Percentiles rank a stretch among this genome's conserved stretches.
These are phyloP conservation scores for Nothomitra cinnamomea DNA, from an alignment of 2,329 filamentous ascomycete genomes.

Conservation along the genomic window DNA sequence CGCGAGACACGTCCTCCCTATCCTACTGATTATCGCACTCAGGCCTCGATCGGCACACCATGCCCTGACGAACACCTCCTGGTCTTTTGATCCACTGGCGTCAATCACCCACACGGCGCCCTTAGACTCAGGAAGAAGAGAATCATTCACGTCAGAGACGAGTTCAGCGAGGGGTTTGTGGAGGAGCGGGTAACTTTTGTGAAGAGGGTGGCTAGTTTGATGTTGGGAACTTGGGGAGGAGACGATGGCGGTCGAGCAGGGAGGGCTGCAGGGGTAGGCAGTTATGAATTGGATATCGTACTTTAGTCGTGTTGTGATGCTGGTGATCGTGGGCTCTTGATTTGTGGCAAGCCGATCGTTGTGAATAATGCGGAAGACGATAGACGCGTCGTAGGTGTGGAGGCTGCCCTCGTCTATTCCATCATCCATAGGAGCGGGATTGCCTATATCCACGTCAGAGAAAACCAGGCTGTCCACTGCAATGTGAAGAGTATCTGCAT, in stretches of 20 bases:
- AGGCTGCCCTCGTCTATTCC: background rate
- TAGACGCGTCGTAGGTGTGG: too few species aligned
- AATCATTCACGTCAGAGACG: slow-evolving; percentile 30
- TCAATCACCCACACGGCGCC: slow-evolving; percentile 17
- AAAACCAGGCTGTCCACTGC: slow-evolving; percentile 8
- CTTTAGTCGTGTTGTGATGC: background rate
- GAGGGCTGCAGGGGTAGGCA: background rate
- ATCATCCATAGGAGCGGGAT: slow-evolving; percentile 25
- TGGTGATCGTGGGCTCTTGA: background rate
- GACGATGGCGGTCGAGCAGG: background rate
- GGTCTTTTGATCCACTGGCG: slow-evolving; percentile 41
- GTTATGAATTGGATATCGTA: background rate
- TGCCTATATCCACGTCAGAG: slow-evolving; percentile 20
- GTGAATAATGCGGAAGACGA: too few species aligned
- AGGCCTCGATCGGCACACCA: slow-evolving; percentile 58
- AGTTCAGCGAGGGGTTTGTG: slow-evolving; percentile 42
- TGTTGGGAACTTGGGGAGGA: background rate
- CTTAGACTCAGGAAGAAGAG: slow-evolving; percentile 8
- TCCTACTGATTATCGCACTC: slow-evolving; percentile 54
- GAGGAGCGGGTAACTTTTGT: slow-evolving; percentile 44
- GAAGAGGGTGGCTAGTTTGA: slow-evolving; percentile 36
- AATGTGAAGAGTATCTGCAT: slow-evolving; percentile 16
- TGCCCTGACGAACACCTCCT: slow-evolving; percentile 54
- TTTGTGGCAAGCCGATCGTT: background rate
- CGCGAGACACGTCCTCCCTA: slow-evolving; percentile 49